phyloP scores from a whole-genome alignment of 148 eudicot species.

The Polygonum aviculare region DNA sequence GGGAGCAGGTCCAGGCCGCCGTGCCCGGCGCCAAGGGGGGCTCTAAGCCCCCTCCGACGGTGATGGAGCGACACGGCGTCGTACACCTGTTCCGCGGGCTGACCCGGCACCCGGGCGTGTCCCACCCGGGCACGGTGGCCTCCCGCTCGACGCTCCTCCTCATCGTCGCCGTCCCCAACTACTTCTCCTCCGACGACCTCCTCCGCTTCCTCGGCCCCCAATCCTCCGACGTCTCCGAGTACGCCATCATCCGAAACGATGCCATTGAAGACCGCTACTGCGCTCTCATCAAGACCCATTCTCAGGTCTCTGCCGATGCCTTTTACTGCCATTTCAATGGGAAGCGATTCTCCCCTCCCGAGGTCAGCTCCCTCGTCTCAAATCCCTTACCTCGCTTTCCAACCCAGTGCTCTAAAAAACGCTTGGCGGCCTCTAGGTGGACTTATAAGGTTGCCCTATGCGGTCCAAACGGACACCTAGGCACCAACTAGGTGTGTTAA shows the following conservation, averaged over 20 bases:
- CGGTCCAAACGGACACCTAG: too few species aligned
- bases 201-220: conserved; percentile 52
- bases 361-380: conserved; percentile 30
- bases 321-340: conserved; percentile 70
- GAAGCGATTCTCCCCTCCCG: conserved; percentile 64
- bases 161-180: conserved; percentile 79
- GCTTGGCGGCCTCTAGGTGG: too few species aligned
- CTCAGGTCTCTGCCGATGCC: conserved; percentile 60
- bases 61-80: conserved; percentile 42
- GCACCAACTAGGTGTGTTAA: too few species aligned
- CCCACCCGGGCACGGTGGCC: conserved; percentile 25
- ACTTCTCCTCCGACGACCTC: conserved; percentile 63
- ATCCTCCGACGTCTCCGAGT: conserved; percentile 31
- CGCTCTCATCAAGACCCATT: conserved; percentile 52
- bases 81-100: conserved; percentile 66
- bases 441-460: too few species aligned
- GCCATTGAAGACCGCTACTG: conserved; percentile 85
- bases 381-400: too few species aligned
- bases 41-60: conserved; percentile 20
- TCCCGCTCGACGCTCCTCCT: conserved; percentile 42
- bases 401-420: too few species aligned
- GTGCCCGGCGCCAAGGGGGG: conserved; percentile 19
- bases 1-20: not conserved
- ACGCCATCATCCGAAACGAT: conserved; percentile 74
- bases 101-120: conserved; percentile 20